Base-by-base conservation (phyloP, 2,329 filamentous ascomycete species). In the Diaporthe ampelina region DNA sequence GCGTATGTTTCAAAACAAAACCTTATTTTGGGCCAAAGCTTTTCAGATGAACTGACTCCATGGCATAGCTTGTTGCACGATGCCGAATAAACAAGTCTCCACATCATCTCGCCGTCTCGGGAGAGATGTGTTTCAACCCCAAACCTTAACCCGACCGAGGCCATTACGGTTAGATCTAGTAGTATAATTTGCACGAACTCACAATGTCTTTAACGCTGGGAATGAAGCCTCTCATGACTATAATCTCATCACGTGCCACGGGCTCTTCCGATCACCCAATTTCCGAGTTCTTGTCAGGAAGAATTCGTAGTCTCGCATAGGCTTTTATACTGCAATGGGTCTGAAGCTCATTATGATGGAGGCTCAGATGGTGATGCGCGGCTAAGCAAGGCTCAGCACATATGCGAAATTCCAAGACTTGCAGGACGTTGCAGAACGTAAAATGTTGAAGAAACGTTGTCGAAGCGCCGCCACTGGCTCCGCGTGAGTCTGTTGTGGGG, bases 1-100 rank as follows among this genome's bases (percentile, higher is more conserved):
- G 63, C 15, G 8, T 54, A 40, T 54, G 63, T 68, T 68, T 68
- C 29, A 21, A 68, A 68, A 68, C 63, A 26, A 50, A 68, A 68
- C 8, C 63, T 68, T 68, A 68, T 68, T n/a, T 29, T 37, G n/a
- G 29, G 48, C 29, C 13, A 52, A 50, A 11, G 26, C 29, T 54
- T 37, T 52, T 67, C 45, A 40, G 63, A 67, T 40, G 63, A 40
- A 67, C 45, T 54, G 48, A 40, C 45, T 54, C 15, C 48, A n/a
- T 19, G 29, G 45, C 32, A 68, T 40, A 13, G 48, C 52, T 8
- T 21, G 32, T 40, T 40, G 8, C 21, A 37, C 37, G 15, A 11
- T 6, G n/a, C 54, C 54, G 37, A 26, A 29, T 63, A 21, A 63
- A 45, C 24, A 26, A 40, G 37, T 10, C 19, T 19, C 61, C 61